Evolutionary conservation across 148 eudicot genomes (phyloP), one percentile per base, ranked within the genome.

Genomic region (Rhododendron molle): DNA sequence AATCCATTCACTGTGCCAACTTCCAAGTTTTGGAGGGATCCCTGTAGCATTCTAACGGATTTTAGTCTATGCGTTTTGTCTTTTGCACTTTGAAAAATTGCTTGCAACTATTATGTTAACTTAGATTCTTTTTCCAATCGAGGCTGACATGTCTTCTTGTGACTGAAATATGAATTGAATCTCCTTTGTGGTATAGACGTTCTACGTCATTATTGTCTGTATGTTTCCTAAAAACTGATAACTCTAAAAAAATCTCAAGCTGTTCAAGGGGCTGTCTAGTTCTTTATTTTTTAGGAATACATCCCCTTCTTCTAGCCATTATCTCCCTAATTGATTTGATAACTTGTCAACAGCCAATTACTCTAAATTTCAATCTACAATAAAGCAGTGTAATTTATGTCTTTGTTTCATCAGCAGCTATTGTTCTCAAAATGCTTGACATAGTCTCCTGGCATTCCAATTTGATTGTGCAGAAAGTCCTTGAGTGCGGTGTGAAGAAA

Each of bases 401-500:
- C 50, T 18, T 47, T 34, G 28, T 83, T 71, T 69, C 65, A 46
- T 73, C n/a, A 32, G 20, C 47, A 6, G 30, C 14, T 47, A 30
- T 46, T 47, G 13, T 83, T 83, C 80, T 34, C 54, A 56, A 6
- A 86, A 82, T 46, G 34, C 85, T 83, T 82, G 65, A 58, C 58
- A 71, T 30, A 58, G 80, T 76, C 60, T 47, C 67, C 43, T 4
- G 10, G 38, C 18, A 43, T 81, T 38, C 21, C 46, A 72, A 52
- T 82, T 85, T 87, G 49, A 83, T 72, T 83, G 58, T 88, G 86
- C 93, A 97, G 99, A 94, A 93, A 97, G 88, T 91, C 52, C 60
- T 97, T 90, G 99, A 97, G 88, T 94, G 96, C 76, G 99, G 99
- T 85, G 94, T 90, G 28, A 92, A 89, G 76, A 97, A 86, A 86